phyloP scores from a whole-genome alignment of 495 filamentous ascomycete genomes.

The Neurospora terricola region DNA sequence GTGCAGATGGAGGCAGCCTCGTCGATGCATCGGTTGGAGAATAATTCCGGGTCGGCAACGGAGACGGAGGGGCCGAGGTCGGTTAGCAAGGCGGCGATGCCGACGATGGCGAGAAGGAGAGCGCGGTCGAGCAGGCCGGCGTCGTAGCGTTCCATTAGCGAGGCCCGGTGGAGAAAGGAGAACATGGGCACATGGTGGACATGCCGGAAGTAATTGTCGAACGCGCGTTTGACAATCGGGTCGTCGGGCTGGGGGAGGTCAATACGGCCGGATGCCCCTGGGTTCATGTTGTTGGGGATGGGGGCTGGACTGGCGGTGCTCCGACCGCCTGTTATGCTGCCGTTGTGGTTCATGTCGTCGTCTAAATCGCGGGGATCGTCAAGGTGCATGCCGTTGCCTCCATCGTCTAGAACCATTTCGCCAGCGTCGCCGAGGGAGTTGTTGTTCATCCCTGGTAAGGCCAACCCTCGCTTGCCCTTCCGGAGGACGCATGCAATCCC shows the following conservation, averaged over 20 bases:
- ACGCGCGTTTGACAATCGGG: slow-evolving; percentile 29
- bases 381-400: slow-evolving; percentile 1
- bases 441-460: slow-evolving; percentile 2
- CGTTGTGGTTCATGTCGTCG: slow-evolving; percentile 7
- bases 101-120: slow-evolving; percentile 37
- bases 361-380: slow-evolving; percentile 4
- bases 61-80: slow-evolving; percentile 31
- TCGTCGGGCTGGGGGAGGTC: slow-evolving; percentile 25
- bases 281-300: slow-evolving; percentile 10
- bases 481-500: slow-evolving; percentile 40
- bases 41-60: slow-evolving; percentile 11
- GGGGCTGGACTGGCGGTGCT: neutral
- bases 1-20: slow-evolving; percentile 34
- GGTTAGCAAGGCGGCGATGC: slow-evolving; percentile 35
- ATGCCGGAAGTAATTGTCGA: slow-evolving; percentile 39
- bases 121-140: slow-evolving; percentile 37
- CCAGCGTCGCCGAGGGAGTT: neutral
- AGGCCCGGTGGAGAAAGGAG: slow-evolving; percentile 40
- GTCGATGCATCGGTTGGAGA: slow-evolving; percentile 37
- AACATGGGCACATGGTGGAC: slow-evolving; percentile 42
- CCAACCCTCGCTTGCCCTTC: slow-evolving; percentile 32
- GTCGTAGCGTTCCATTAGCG: slow-evolving; percentile 41
- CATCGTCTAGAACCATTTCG: neutral
- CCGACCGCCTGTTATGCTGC: slow-evolving; percentile 5
- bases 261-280: slow-evolving; percentile 1